Conservation (phyloP, 495 filamentous ascomycete genomes). For the Aspergillus cavernicola region DNA sequence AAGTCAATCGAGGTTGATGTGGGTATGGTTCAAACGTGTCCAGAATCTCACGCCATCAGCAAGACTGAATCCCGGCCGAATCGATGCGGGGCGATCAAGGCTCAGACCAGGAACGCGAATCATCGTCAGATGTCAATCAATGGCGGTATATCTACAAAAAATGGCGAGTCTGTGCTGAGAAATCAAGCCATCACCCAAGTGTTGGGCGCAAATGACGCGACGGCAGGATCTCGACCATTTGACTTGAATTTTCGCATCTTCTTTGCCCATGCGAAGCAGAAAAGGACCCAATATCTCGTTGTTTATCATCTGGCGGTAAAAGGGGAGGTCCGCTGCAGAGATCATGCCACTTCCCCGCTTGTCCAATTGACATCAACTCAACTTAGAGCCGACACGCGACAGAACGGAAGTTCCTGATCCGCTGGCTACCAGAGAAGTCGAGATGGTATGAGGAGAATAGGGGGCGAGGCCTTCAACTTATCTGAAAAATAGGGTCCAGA, state of each 20-base stretch:
- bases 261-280: not conserved
- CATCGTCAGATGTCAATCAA: not conserved
- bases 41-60: constrained; percentile 8
- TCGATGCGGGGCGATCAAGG: constrained; percentile 2
- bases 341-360: constrained; percentile 14
- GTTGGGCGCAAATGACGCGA: constrained; percentile 7
- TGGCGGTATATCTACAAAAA: constrained; percentile 6
- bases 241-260: not conserved
- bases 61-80: constrained; percentile 5
- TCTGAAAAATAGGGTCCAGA: no score
- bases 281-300: not conserved
- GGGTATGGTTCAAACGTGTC: no score
- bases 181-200: not conserved
- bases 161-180: constrained; percentile 8
- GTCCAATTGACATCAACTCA: constrained; percentile 10
- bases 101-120: constrained; percentile 10
- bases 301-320: not conserved
- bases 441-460: no score
- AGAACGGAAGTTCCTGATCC: no score
- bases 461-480: no score
- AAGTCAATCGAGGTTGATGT: no score
- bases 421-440: no score
- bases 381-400: no score
- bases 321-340: constrained; percentile 6
- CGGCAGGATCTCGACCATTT: not conserved